Evolutionary conservation across 805 yeast species (phyloP).

Genomic region (Wickerhamiella kazuoi): DNA sequence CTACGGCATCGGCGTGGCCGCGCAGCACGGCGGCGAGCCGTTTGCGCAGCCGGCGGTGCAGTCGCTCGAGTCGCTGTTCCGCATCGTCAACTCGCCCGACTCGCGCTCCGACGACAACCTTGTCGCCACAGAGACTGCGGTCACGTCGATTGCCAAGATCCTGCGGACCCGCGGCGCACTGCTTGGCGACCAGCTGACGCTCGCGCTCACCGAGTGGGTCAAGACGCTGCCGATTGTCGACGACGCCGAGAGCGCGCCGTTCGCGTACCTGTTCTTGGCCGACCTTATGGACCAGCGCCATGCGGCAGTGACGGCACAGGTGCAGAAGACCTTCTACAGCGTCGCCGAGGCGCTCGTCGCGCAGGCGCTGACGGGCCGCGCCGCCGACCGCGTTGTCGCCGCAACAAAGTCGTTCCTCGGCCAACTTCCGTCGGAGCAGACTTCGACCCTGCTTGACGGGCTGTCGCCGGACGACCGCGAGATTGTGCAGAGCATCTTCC

Average conservation of each 20-base stretch:
- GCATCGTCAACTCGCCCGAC: constrained; percentile 58
- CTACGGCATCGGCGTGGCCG: constrained; percentile 69
- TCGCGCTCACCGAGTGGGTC: constrained; percentile 60
- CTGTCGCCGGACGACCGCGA: constrained; percentile 45
- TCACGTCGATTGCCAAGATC: constrained; percentile 70
- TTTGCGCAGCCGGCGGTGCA: constrained; percentile 48
- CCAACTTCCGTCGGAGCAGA: constrained; percentile 50
- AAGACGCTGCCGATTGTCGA: constrained; percentile 61
- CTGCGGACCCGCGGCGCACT: constrained; percentile 41
- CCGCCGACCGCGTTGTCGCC: constrained; percentile 46
- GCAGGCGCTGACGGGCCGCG: constrained; percentile 47
- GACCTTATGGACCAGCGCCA: constrained; percentile 55
- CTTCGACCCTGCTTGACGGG: constrained; percentile 41
- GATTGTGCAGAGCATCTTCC: constrained; percentile 43
- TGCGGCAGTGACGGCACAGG: constrained; percentile 34
- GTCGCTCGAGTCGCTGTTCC: constrained; percentile 57
- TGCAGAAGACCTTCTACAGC: constrained; percentile 45
- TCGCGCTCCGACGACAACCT: constrained; percentile 73
- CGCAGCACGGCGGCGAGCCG: constrained; percentile 53
- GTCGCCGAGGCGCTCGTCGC: constrained; percentile 61
- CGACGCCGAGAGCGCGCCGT: constrained; percentile 81
- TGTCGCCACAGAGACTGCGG: constrained; percentile 72
- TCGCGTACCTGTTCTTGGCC: constrained; percentile 55
- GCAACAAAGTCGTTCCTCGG: constrained; percentile 49
- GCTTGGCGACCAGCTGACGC: constrained; percentile 40